Percentiles rank a stretch among this genome's conserved stretches.
These are phyloP conservation scores for Zygnema circumcarinatum DNA, from an alignment of 139 green algal genomes.

Conservation along the genomic window DNA sequence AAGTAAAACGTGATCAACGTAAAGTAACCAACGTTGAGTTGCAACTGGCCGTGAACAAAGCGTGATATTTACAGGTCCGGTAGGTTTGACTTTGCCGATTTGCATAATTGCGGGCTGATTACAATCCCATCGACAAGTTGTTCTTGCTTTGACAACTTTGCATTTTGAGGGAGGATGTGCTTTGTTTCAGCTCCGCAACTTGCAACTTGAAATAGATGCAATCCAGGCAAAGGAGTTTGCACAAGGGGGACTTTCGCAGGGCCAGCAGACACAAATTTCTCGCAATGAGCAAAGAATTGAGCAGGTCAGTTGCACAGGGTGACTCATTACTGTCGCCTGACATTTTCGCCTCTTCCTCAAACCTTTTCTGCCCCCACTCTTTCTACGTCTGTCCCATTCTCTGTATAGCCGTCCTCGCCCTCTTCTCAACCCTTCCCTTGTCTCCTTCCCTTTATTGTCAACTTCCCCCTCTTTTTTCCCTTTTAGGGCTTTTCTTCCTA, in stretches of 20 bases:
- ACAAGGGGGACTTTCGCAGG: constrained; percentile 54
- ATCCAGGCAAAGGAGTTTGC: constrained; percentile 71
- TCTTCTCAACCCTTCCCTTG: background rate
- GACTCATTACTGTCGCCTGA: background rate
- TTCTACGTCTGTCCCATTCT: background rate
- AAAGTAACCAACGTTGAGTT: too few relatives aligned
- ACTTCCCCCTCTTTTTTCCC: background rate
- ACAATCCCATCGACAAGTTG: too few relatives aligned
- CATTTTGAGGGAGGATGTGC: too few relatives aligned
- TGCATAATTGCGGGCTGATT: too few relatives aligned
- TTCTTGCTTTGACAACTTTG: too few relatives aligned
- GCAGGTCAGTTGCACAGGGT: constrained; percentile 51
- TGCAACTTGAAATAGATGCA: constrained; percentile 78
- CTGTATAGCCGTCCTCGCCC: background rate
- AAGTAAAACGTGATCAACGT: too few relatives aligned
- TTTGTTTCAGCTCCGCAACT: constrained; percentile 65
- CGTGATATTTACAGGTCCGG: too few relatives aligned
- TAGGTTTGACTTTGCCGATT: too few relatives aligned
- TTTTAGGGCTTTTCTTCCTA: constrained; percentile 11
- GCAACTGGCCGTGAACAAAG: too few relatives aligned
- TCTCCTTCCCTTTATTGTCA: background rate
- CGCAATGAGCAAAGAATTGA: constrained; percentile 77
- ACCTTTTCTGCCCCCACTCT: background rate
- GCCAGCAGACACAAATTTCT: constrained; percentile 60
- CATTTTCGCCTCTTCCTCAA: background rate